Percentiles rank a stretch among this genome's conserved stretches.
These are phyloP conservation scores for Starmerella riodocensis DNA, from an alignment of 805 yeast genomes.

Conservation along the genomic window DNA sequence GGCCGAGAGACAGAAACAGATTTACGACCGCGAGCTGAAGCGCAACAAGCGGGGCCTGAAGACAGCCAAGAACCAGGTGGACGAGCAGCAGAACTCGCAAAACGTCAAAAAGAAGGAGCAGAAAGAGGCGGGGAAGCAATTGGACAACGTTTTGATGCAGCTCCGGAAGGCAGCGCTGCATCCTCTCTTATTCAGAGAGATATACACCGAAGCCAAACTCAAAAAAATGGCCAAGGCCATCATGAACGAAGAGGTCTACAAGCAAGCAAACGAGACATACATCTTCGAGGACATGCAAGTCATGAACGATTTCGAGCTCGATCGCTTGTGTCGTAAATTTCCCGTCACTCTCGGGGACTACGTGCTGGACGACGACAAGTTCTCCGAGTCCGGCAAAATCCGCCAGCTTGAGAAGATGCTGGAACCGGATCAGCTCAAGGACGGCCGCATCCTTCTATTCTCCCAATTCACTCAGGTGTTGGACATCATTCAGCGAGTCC, in stretches of 20 bases:
- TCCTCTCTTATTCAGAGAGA: conserved; percentile 66
- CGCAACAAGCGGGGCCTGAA: conserved; percentile 18
- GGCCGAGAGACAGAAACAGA: conserved; percentile 37
- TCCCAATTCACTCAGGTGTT: conserved; percentile 87
- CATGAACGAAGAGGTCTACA: conserved; percentile 66
- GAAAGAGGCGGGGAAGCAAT: conserved; percentile 31
- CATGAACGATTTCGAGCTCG: conserved; percentile 84
- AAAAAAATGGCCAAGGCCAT: conserved; percentile 62
- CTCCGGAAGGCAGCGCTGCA: conserved; percentile 87
- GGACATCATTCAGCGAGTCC: conserved; percentile 69
- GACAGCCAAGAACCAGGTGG: conserved; percentile 24
- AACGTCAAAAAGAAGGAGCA: conserved; percentile 18
- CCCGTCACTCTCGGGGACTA: conserved; percentile 46
- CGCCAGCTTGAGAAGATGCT: conserved; percentile 42
- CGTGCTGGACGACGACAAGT: conserved; percentile 40
- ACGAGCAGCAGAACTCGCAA: conserved; percentile 17
- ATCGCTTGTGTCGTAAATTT: conserved; percentile 58
- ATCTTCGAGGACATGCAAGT: conserved; percentile 90
- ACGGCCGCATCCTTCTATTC: conserved; percentile 64
- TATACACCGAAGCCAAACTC: conserved; percentile 44
- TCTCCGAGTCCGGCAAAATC: conserved; percentile 67
- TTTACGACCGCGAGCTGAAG: conserved; percentile 51
- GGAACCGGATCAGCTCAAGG: conserved; percentile 31
- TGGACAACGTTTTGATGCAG: conserved; percentile 70
- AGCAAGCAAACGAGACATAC: conserved; percentile 59